A percentile compares a stretch with the other conserved stretches of the same genome.
Evolutionary conservation across 2,329 filamentous ascomycete genomes (phyloP).

Genomic region (Trichoderma koningiopsis): DNA sequence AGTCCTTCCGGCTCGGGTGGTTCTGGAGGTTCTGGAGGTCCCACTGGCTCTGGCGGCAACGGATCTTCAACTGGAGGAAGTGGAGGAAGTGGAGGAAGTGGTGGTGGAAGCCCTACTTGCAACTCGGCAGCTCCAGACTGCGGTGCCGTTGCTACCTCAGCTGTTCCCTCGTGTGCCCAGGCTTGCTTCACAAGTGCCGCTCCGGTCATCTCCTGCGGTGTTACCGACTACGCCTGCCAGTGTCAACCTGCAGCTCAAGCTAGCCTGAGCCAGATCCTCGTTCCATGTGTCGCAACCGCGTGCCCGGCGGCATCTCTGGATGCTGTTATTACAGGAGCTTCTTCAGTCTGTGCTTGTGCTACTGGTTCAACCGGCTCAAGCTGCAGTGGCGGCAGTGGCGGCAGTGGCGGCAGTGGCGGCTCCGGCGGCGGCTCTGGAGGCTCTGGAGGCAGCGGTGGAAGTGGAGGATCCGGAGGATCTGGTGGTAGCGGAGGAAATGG

Average conservation of each 20-base stretch:
- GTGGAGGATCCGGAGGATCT: neutral
- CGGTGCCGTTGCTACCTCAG: constrained; percentile 33
- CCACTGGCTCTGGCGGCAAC: neutral
- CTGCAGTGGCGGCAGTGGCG: constrained; percentile 24
- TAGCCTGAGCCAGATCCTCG: constrained; percentile 32
- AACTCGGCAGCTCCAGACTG: constrained; percentile 30
- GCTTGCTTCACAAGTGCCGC: constrained; percentile 35
- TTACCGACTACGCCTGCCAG: constrained; percentile 35
- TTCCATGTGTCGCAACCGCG: constrained; percentile 33
- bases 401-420: constrained; percentile 3
- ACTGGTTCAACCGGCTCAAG: constrained; percentile 18
- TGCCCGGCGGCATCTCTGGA: constrained; percentile 31
- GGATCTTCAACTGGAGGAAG: neutral
- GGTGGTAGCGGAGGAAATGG: neutral
- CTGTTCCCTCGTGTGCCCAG: constrained; percentile 35
- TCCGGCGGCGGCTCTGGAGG: constrained; percentile 8
- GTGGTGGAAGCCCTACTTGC: constrained; percentile 23
- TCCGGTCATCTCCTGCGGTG: constrained; percentile 34
- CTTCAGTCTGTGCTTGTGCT: constrained; percentile 32
- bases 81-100: constrained; percentile 4
- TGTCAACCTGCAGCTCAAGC: constrained; percentile 33
- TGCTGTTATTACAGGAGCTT: constrained; percentile 34
- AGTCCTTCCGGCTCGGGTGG: neutral
- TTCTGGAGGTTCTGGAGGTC: neutral
- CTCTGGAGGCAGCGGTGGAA: constrained; percentile 6